Base-by-base conservation (phyloP, 2,329 filamentous ascomycete genomes). In the Cercospora berteroae region DNA sequence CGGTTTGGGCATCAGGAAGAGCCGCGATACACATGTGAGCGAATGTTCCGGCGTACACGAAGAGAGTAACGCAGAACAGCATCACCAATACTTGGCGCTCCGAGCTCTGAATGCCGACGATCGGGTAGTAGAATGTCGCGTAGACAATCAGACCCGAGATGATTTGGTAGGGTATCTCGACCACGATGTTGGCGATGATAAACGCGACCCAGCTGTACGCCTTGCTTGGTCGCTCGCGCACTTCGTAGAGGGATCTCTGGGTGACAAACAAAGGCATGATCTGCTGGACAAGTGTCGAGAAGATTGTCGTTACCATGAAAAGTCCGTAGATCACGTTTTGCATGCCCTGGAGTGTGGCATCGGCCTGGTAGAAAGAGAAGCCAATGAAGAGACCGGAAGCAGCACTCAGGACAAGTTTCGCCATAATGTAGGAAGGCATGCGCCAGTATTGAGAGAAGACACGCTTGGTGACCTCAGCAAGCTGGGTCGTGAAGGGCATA, bases 191-290 rank as follows among this genome's bases (percentile, higher is more conserved):
- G 74, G 89, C 86, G 3, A 90, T 79, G 77, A 93, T 85, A 79
- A 93, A 93, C 0, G 85, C 88, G 71, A 87, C 84, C 90, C 90
- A 93, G 0, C 88, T 91, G 80, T 93, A 94, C 0, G 88, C 83
- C 74, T 92, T 92, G 77, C 85, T 87, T 0, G 89, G 85, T 3
- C 85, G 81, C 72, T 89, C 86, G 64, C 86, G 85, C 12, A 83
- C 84, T 77, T 88, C 86, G 76, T 88, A 88, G 5, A 88, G 79
- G 2, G 84, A 82, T 59, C 86, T 82, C 73, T 88, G 85, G 2
- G 83, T 86, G 59, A 86, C 81, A 74, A 88, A 88, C 50, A 85
- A 79, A 1, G 86, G 86, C 80, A 87, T 86, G 70, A 88, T 87
- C 72, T 87, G 84, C 71, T 87, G 83, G 0, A 85, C 83, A 18